phyloP scores from a whole-genome alignment of 805 yeast genomes.

The Candida endomychidarum region DNA sequence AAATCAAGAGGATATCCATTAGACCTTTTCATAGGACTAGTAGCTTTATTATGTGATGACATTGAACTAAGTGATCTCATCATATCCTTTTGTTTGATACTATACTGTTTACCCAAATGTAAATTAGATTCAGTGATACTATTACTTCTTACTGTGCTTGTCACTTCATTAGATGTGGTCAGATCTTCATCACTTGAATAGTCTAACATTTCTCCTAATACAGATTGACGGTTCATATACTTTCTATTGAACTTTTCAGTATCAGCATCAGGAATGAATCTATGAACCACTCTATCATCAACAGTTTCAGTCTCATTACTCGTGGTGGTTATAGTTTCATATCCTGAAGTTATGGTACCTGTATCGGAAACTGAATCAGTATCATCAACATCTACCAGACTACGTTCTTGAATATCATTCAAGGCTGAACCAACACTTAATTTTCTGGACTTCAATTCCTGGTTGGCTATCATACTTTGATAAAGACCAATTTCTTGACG shows the following conservation, averaged over 20 bases:
- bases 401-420: slow-evolving; percentile 10
- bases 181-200: slow-evolving; percentile 27
- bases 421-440: slow-evolving; percentile 9
- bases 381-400: neutral
- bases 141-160: slow-evolving; percentile 1
- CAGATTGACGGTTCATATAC: slow-evolving; percentile 35
- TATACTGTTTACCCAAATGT: slow-evolving; percentile 13
- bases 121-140: slow-evolving; percentile 4
- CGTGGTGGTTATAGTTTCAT: slow-evolving; percentile 5
- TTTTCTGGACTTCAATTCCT: slow-evolving; percentile 11
- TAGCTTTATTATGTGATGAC: slow-evolving; percentile 7
- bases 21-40: slow-evolving; percentile 14
- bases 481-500: slow-evolving; percentile 41
- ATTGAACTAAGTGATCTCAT: slow-evolving; percentile 15
- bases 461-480: slow-evolving; percentile 23
- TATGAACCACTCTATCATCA: slow-evolving; percentile 2
- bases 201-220: slow-evolving; percentile 46
- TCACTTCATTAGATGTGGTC: neutral
- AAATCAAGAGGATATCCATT: slow-evolving; percentile 11
- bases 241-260: slow-evolving; percentile 26
- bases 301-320: neutral
- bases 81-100: slow-evolving; percentile 10
- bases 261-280: slow-evolving; percentile 12
- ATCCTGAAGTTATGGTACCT: slow-evolving; percentile 3
- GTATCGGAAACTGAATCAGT: slow-evolving; percentile 14